Evolutionary conservation across 805 yeast genomes (phyloP), one percentile per base, ranked within the genome.

Genomic region (Kregervanrija delftensis): DNA sequence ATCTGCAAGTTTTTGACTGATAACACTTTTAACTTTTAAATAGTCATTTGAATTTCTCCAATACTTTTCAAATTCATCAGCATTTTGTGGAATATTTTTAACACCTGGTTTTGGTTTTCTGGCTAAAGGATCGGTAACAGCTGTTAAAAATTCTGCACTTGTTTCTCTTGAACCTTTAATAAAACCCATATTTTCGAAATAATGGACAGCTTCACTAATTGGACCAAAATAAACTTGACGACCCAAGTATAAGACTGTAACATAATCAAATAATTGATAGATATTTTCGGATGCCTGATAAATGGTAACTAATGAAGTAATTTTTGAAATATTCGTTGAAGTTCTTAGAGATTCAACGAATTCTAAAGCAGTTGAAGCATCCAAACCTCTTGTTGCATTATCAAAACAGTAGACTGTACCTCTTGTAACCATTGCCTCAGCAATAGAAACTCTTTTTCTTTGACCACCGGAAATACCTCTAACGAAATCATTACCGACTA

Each of bases 381-480:
- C 86, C 52, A 80, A 68, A 61, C 86, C 86, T 63, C 86, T 72
- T 13, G 86, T 81, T 17, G 85, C 81, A 53, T 80, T 81, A 64
- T 80, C 86, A 76, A 81, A 80, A 50, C 83, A 77, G 51, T 69
- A 78, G 16, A 79, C 66, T 6, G 76, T 65, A 8, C 76, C 80
- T 43, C 74, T 68, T 56, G 74, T 66, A 31, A 75, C 70, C 54
- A 76, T 70, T 3, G 77, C 83, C 61, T 81, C 86, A 3, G 82
- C 86, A 53, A 81, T 73, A 4, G 85, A 78, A 17, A 80, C 85
- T 66, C 86, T 76, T 64, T 81, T 81, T 54, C 86, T 67, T 65
- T 81, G 84, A 64, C 86, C 86, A 56, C 86, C 86, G 33, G 85
- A 79, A 39, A 81, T 78, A 62, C 86, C 86, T 61, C 85, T 71